A percentile compares a stretch with the other conserved stretches of the same genome.
Evolutionary conservation across 164 flowering plant species (phyloP).

Genomic region (Chloranthus sessilifolius): DNA sequence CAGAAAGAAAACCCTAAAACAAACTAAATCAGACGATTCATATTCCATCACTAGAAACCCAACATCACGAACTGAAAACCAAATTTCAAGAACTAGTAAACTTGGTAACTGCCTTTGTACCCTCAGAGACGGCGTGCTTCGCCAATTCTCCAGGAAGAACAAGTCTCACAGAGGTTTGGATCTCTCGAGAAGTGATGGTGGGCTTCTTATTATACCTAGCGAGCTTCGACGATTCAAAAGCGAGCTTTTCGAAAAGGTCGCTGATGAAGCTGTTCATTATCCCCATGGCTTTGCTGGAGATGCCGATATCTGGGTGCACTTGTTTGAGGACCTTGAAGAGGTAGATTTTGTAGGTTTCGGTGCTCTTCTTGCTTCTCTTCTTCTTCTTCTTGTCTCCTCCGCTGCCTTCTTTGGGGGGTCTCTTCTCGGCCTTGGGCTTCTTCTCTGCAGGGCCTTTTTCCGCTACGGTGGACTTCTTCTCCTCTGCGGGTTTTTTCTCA

Average conservation of each 20-base stretch:
- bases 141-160: conserved; percentile 26
- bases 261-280: conserved; percentile 13
- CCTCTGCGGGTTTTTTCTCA: conserved; percentile 17
- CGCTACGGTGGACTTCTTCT: conserved; percentile 14
- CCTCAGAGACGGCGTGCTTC: conserved; percentile 27
- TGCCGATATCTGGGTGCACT: conserved; percentile 25
- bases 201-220: conserved; percentile 26
- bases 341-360: conserved; percentile 27
- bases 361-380: conserved; percentile 20
- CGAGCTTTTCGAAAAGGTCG: conserved; percentile 37
- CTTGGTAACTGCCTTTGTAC: conserved; percentile 27
- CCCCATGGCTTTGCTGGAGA: conserved; percentile 19
- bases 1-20: too few relatives aligned
- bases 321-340: conserved; percentile 26
- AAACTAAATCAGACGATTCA: too few relatives aligned
- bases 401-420: conserved; percentile 19
- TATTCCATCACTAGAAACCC: too few relatives aligned
- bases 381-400: conserved; percentile 20
- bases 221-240: conserved; percentile 35
- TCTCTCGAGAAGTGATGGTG: conserved; percentile 25
- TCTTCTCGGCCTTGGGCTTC: conserved; percentile 25
- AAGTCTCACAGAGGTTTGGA: conserved; percentile 24
- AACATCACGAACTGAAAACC: neutral
- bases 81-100: conserved; percentile 18
- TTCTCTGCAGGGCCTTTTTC: conserved; percentile 17